Percentiles rank a stretch among this genome's conserved stretches.
phyloP scores from a whole-genome alignment of 2,329 filamentous ascomycete genomes.

The Chrysoporthe puriensis region DNA sequence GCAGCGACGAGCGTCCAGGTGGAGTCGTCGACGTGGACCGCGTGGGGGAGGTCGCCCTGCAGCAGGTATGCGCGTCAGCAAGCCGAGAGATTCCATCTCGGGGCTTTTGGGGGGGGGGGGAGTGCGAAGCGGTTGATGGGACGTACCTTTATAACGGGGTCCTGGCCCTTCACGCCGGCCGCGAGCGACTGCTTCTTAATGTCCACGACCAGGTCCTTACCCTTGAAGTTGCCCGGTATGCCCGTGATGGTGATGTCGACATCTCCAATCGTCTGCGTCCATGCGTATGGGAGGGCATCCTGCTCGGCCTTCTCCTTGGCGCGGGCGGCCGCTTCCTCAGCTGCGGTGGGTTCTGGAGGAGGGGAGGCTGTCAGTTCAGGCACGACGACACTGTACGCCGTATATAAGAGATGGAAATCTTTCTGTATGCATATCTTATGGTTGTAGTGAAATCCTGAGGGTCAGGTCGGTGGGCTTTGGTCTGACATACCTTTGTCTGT shows the following conservation, averaged over 20 bases:
- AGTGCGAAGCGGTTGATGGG: background rate
- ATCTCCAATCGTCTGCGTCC: constrained; percentile 90
- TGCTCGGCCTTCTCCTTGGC: constrained; percentile 86
- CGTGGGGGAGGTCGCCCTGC: constrained; percentile 82
- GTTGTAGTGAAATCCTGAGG: background rate
- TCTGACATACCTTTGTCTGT: constrained; percentile 44
- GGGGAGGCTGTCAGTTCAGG: constrained; percentile 31
- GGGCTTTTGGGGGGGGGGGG: too few relatives aligned
- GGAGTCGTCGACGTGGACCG: constrained; percentile 81
- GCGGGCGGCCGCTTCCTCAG: constrained; percentile 60
- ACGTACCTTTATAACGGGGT: constrained; percentile 76
- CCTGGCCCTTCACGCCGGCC: constrained; percentile 86
- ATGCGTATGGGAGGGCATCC: constrained; percentile 91
- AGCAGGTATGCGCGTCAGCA: background rate
- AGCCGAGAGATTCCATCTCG: background rate
- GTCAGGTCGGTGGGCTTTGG: too few relatives aligned
- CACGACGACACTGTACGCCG: too few relatives aligned
- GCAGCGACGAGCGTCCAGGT: constrained; percentile 88
- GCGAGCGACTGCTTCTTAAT: constrained; percentile 78
- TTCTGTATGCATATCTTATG: background rate
- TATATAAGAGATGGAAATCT: background rate
- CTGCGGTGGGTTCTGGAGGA: constrained; percentile 55
- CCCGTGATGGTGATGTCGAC: constrained; percentile 73
- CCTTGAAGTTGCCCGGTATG: constrained; percentile 83
- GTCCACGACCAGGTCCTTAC: constrained; percentile 79